Base-by-base conservation (phyloP, 345 rosid genomes). In the Orychophragmus violaceus region DNA sequence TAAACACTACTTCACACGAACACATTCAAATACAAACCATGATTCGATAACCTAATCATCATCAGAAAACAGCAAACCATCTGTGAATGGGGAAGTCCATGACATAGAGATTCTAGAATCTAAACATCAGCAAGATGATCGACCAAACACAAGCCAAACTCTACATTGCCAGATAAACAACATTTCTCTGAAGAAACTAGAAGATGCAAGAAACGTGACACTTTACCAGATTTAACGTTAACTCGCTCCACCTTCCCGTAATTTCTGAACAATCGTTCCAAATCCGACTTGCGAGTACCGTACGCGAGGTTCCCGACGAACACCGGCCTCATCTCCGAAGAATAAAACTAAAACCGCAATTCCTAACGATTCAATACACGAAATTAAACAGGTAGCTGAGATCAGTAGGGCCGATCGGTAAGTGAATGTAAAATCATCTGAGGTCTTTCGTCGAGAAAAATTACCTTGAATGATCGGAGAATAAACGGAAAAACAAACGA, bases 291-390 rank as follows among this genome's bases (percentile, higher is more conserved):
- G 46, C 90, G 90, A 51, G 96, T 85, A 5, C 87, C 87, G 60
- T 74, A 87, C 80, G 83, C 95, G 30, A 91, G 83, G 74, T 91
- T 91, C 8, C 95, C 95, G 11, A 83, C 91, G 68, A 89, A 89
- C 36, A 91, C 71, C 12, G 95, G 98, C 73, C 81, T 82, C 84
- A 86, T 78, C 79, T 55, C 74, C 55, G 32, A 28, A 3, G 14
- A 25, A 10, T 64, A 2, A 24, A 67, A 28, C 59, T 6, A 5
- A 21, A 51, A 39, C n/a, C 45, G 35, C 45, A 45, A 29, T 11
- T n/a, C 49, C 66, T 46, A 39, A 10, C 22, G 36, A 58, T 45
- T 6, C 49, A 33, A 49, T 18, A 3, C 22, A 59, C 41, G 32
- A 50, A 36, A 67, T 44, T 14, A 21, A 21, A 21, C 27, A 65